Conservation (phyloP, 148 eudicot genomes). For the Chenopodium suecicum region DNA sequence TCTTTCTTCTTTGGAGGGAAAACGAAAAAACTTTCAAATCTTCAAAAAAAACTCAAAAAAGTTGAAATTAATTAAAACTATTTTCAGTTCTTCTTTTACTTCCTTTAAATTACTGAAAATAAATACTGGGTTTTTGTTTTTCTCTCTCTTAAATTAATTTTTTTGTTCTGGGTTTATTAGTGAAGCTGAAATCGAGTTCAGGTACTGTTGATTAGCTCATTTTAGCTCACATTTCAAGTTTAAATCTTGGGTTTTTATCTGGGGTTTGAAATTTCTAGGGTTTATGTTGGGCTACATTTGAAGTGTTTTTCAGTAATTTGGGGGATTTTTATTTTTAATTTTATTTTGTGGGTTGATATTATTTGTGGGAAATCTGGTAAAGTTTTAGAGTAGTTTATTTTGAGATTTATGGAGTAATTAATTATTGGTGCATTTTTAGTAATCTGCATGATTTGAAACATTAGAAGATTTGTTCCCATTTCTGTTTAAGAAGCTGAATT, state of each 20-base stretch:
- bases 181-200: conserved; percentile 2
- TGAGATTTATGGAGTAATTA: neutral
- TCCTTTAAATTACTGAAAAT: neutral
- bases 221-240: conserved; percentile 17
- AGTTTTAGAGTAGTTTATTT: neutral
- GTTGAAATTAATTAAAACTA: neutral
- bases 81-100: neutral
- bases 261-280: neutral
- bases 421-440: neutral
- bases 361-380: neutral
- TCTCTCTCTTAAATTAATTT: neutral
- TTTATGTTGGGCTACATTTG: conserved; percentile 9
- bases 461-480: neutral
- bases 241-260: neutral
- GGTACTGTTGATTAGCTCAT: conserved; percentile 7
- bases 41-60: conserved; percentile 1
- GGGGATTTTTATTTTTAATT: neutral
- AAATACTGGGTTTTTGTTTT: conserved; percentile 14
- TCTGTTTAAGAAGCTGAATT: neutral
- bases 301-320: neutral
- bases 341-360: neutral
- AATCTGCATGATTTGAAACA: conserved; percentile 1
- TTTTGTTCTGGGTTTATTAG: neutral
- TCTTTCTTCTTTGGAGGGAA: conserved; percentile 29
- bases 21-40: conserved; percentile 21